These are phyloP conservation scores for Talaromyces sp. DNA, from an alignment of 2,329 filamentous ascomycete species.

Conservation along the genomic window DNA sequence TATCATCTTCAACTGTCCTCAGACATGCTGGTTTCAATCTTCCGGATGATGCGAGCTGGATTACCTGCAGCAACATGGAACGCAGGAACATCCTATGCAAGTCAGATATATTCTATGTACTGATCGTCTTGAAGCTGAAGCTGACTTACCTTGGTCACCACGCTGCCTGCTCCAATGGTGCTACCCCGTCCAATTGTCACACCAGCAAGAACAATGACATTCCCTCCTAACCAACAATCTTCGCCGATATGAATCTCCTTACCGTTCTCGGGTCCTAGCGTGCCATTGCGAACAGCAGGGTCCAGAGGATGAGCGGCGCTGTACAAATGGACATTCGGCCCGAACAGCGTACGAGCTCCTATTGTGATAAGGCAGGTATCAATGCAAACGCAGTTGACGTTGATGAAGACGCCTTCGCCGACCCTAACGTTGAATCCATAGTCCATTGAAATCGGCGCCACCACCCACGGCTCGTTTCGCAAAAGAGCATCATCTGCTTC, in stretches of 20 bases:
- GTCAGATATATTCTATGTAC: background rate
- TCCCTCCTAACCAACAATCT: conserved; percentile 77
- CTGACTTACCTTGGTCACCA: conserved; percentile 67
- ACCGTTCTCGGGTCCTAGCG: conserved; percentile 69
- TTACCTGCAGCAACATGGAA: conserved; percentile 44
- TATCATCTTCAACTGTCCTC: conserved; percentile 15
- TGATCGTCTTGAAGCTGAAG: background rate
- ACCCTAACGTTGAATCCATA: conserved; percentile 74
- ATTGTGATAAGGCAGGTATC: conserved; percentile 74
- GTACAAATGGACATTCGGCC: conserved; percentile 74
- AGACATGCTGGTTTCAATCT: conserved; percentile 38
- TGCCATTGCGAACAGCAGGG: conserved; percentile 69
- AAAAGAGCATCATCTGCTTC: conserved; percentile 66
- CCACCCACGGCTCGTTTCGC: conserved; percentile 64
- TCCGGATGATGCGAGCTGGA: conserved; percentile 38
- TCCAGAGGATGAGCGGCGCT: conserved; percentile 75
- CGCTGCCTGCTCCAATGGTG: conserved; percentile 75
- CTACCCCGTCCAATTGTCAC: conserved; percentile 73
- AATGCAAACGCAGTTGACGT: conserved; percentile 69
- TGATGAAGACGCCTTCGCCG: conserved; percentile 71
- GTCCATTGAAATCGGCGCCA: conserved; percentile 67
- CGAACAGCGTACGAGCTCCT: conserved; percentile 72
- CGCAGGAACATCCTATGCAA: conserved; percentile 36
- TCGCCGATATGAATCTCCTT: conserved; percentile 71
- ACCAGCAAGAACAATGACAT: conserved; percentile 68